Evolutionary conservation across 1,284 basidiomycete species (phyloP), one percentile per base, ranked within the genome.

Genomic region (Ustilago hordei): DNA sequence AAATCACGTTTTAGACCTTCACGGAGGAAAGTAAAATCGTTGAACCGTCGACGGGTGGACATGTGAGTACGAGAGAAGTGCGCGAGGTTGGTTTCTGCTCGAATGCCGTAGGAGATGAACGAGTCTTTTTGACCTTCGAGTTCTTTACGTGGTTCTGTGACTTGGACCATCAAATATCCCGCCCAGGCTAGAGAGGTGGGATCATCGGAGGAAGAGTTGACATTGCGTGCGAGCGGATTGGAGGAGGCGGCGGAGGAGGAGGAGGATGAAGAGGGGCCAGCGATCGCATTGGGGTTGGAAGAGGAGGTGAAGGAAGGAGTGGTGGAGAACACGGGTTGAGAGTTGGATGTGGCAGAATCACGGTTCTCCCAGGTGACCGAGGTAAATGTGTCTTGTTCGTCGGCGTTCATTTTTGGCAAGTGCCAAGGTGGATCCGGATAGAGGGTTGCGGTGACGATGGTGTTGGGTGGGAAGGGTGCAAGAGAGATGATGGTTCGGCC

Each of bases 1-100:
- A 98, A 99, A 87, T 95, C 93, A 87, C 92, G 92, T 23, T 91
- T 90, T 38, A 99, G 91, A 82, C 97, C 91, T 58, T 97, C 92
- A 71, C 93, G 89, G 41, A 99, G 88, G 86, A 99, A 99, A 41
- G 93, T 93, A 87, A 99, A 99, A 87, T 99, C 97, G 84, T 96
- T 94, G 88, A 97, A 99, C 32, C 96, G 91, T 70, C 96, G 90
- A 61, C 96, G 91, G 15, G 93, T 89, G 7, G 91, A 89, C 88
- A 50, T 91, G 90, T 32, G 92, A 91, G 89, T 76, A 17, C 77
- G 68, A 4, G 79, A 67, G 60, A 93, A 98, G 88, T 91, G 93
- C 32, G 90, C 89, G 23, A 92, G 89, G 81, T 91, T 93, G 34
- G 93, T 95, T 93, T 93, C 92, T 50, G 94, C 94, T 34, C 91